Percentiles rank a stretch among this genome's conserved stretches.
phyloP scores from a whole-genome alignment of 2,329 filamentous ascomycete genomes.

The Teratosphaeria destructans region DNA sequence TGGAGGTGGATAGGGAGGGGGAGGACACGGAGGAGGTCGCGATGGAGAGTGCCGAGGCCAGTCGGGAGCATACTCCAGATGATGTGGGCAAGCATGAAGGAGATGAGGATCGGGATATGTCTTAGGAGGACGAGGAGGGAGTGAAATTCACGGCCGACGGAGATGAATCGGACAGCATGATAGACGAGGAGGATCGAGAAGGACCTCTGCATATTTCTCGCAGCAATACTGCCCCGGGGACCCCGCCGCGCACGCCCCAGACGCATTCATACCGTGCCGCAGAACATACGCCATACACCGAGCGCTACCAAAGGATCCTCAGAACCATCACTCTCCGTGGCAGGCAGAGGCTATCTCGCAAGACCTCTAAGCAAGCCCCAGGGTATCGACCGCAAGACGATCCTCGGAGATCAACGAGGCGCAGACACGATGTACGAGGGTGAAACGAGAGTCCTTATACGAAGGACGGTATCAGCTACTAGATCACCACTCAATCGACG shows the following conservation, averaged over 20 bases:
- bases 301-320: not conserved
- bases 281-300: not conserved
- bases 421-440: too few species aligned
- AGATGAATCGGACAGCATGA: not conserved
- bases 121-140: not conserved
- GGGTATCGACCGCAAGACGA: too few species aligned
- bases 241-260: not conserved
- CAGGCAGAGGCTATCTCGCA: not conserved
- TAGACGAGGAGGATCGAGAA: not conserved
- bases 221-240: not conserved
- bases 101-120: not conserved
- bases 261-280: not conserved
- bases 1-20: slow-evolving; percentile 14
- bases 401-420: too few species aligned
- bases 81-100: not conserved
- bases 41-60: not conserved
- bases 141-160: not conserved
- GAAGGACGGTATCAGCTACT: too few species aligned
- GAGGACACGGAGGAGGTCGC: not conserved
- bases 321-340: not conserved
- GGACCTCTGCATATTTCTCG: not conserved
- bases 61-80: not conserved
- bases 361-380: not conserved
- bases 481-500: too few species aligned
- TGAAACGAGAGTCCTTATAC: too few species aligned